Percentiles rank a stretch among this genome's conserved stretches.
Evolutionary conservation across 2,329 filamentous ascomycete species (phyloP).

Genomic region (Apiospora arundinis): DNA sequence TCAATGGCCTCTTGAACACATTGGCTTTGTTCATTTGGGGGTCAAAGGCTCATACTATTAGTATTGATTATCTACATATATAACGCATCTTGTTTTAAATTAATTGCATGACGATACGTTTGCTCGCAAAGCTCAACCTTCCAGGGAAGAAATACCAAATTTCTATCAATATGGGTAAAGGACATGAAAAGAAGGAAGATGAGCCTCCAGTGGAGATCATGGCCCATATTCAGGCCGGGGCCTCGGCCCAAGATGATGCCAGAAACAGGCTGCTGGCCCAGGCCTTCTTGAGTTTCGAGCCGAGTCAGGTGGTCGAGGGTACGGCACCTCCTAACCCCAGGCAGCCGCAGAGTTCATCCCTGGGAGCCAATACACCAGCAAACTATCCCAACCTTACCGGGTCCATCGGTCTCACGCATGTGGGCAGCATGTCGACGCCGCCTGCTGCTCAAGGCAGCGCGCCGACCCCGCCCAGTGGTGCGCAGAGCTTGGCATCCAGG

Average conservation of each 20-base stretch:
- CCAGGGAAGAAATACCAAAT: no score
- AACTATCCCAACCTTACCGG: not conserved
- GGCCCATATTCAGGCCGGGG: not conserved
- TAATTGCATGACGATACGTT: not conserved
- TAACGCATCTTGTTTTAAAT: no score
- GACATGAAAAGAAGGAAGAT: not conserved
- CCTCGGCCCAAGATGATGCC: not conserved
- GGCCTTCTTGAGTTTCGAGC: not conserved
- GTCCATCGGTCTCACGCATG: not conserved
- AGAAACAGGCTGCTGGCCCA: not conserved
- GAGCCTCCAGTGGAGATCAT: not conserved
- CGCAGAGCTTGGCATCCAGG: not conserved
- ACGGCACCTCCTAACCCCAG: not conserved
- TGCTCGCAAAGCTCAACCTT: not conserved
- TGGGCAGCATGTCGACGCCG: not conserved
- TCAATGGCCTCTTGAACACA: no score
- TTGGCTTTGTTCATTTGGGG: not conserved
- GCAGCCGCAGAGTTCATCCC: not conserved
- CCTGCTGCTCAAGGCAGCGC: not conserved
- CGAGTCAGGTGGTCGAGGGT: not conserved
- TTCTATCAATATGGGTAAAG: not conserved
- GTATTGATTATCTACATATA: not conserved
- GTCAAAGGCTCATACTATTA: not conserved
- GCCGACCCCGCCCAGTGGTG: not conserved
- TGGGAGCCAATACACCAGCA: not conserved